Percentiles rank a stretch among this genome's conserved stretches.
These are phyloP conservation scores for Brassica napus DNA, from an alignment of 345 rosid genomes.

Conservation along the genomic window Da-Ae NC_063442.1:36235001-36235500, in stretches of 20 bases:
- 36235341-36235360: neutral
- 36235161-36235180: no score
- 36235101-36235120: neutral
- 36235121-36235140: constrained; percentile 1
- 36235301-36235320: neutral
- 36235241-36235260: neutral
- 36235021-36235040: constrained; percentile 32
- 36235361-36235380: no score
- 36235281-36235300: neutral
- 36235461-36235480: no score
- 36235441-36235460: no score
- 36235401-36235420: no score
- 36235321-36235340: neutral
- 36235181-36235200: neutral
- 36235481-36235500: no score
- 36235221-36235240: neutral
- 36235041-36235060: constrained; percentile 1
- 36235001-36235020: constrained; percentile 68
- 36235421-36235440: no score
- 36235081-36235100: constrained; percentile 5
- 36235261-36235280: neutral
- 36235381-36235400: no score
- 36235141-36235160: neutral
- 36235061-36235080: neutral
- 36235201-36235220: neutral